A percentile compares a stretch with the other conserved stretches of the same genome.
phyloP scores from a whole-genome alignment of 2,329 filamentous ascomycete genomes.

The Aschersonia sp. region DNA sequence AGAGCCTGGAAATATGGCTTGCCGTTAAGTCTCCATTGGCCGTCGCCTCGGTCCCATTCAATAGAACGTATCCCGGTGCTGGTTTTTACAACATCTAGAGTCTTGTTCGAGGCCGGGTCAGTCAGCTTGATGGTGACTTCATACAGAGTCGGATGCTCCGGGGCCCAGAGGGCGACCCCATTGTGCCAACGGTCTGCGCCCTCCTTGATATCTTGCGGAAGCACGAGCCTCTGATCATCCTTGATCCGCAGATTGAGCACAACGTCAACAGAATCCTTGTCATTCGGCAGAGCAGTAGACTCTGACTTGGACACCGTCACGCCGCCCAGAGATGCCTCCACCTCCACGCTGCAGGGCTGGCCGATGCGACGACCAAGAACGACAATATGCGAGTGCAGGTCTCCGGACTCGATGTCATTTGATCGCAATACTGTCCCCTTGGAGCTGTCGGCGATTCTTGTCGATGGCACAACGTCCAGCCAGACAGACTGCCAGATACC shows the following conservation, averaged over 20 bases:
- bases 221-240: slow-evolving; percentile 20
- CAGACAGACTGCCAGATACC: slow-evolving; percentile 45
- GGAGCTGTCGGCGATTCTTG: slow-evolving; percentile 38
- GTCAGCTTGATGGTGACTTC: slow-evolving; percentile 37
- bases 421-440: slow-evolving; percentile 42
- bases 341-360: slow-evolving; percentile 31
- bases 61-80: slow-evolving; percentile 46
- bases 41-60: slow-evolving; percentile 41
- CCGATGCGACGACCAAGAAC: slow-evolving; percentile 33
- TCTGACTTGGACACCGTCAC: slow-evolving; percentile 27
- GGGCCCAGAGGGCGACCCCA: slow-evolving; percentile 47
- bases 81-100: slow-evolving; percentile 42
- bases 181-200: slow-evolving; percentile 31
- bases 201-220: slow-evolving; percentile 21
- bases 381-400: slow-evolving; percentile 33
- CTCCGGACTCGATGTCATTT: slow-evolving; percentile 35
- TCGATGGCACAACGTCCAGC: slow-evolving; percentile 37
- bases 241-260: slow-evolving; percentile 33
- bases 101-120: slow-evolving; percentile 18
- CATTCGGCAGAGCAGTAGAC: slow-evolving; percentile 27
- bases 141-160: slow-evolving; percentile 42
- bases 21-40: slow-evolving; percentile 43
- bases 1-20: slow-evolving; percentile 45
- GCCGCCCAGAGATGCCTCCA: slow-evolving; percentile 37
- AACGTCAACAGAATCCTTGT: slow-evolving; percentile 31